A percentile compares a stretch with the other conserved stretches of the same genome.
These are phyloP conservation scores for Comarum palustre DNA, from an alignment of 306 rosid species.

Conservation along the genomic window DNA sequence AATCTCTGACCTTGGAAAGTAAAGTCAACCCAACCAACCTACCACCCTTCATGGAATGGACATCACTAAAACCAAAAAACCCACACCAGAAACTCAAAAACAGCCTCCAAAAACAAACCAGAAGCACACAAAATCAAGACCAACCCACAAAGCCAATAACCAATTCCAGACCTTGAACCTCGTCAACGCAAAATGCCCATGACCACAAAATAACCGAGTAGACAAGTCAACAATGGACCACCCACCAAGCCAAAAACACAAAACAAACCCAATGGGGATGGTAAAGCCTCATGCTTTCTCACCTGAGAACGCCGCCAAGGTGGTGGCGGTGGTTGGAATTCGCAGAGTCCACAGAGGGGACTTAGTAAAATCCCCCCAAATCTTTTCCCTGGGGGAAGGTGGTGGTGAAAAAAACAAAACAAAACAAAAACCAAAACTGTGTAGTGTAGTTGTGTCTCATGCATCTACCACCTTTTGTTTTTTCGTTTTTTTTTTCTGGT, in stretches of 20 bases:
- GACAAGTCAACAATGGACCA: slow-evolving; percentile 29
- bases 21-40: slow-evolving; percentile 83
- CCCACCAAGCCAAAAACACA: slow-evolving; percentile 13
- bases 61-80: slow-evolving; percentile 27
- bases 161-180: slow-evolving; percentile 16
- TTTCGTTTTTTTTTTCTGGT: neutral
- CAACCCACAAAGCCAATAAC: slow-evolving; percentile 32
- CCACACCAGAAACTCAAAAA: slow-evolving; percentile 41
- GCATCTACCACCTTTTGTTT: slow-evolving; percentile 92
- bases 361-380: slow-evolving; percentile 5
- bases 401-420: slow-evolving; percentile 34
- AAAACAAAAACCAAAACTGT: neutral
- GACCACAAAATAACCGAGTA: slow-evolving; percentile 35
- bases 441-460: slow-evolving; percentile 60
- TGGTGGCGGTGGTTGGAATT: slow-evolving; percentile 28
- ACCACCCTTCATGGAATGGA: slow-evolving; percentile 66
- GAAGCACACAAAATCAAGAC: slow-evolving; percentile 28
- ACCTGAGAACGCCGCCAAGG: slow-evolving; percentile 41
- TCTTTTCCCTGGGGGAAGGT: slow-evolving; percentile 27
- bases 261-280: slow-evolving; percentile 16
- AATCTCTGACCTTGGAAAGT: slow-evolving; percentile 34
- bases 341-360: slow-evolving; percentile 26
- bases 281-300: slow-evolving; percentile 31
- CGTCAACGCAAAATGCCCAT: slow-evolving; percentile 60
- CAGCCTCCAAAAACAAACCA: slow-evolving; percentile 23